Conservation (phyloP, 306 rosid genomes). For the Gastrolobium bilobum region DNA sequence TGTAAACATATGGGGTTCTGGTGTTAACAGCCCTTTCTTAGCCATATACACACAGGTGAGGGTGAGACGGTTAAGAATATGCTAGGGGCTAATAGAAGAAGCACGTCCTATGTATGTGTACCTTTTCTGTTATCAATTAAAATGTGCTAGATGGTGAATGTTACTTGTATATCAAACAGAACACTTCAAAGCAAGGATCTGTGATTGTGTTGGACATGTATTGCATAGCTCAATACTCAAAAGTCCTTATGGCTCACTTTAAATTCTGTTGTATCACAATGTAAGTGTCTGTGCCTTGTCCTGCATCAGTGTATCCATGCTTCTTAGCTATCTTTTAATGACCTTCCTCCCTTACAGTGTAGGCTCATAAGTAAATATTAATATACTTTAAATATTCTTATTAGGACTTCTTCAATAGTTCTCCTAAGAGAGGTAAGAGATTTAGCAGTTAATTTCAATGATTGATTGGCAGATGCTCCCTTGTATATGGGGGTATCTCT, state of each 20-base stretch:
- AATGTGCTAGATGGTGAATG: neutral
- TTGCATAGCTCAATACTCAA: neutral
- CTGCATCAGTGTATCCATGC: neutral
- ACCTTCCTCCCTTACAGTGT: conserved; percentile 21
- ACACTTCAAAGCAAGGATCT: neutral
- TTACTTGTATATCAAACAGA: conserved; percentile 3
- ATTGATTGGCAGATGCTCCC: conserved; percentile 99
- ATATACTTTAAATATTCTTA: conserved; percentile 42
- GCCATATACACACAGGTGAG: neutral
- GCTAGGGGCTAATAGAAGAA: conserved; percentile 7
- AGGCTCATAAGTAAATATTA: neutral
- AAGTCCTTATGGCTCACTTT: neutral
- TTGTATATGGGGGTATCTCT: conserved; percentile 84
- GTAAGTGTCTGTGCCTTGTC: conserved; percentile 14
- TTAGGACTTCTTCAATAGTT: conserved; percentile 48
- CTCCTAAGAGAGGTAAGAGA: conserved; percentile 55
- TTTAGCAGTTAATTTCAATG: conserved; percentile 83
- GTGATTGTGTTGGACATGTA: neutral
- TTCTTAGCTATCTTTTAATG: conserved; percentile 14
- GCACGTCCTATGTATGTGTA: neutral
- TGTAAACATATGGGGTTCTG: conserved; percentile 17
- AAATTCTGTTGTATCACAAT: neutral
- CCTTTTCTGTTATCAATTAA: conserved; percentile 21
- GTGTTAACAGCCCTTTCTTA: conserved; percentile 13
- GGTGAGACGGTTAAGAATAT: neutral